Percentiles rank a stretch among this genome's conserved stretches.
Conservation (phyloP, 2,329 filamentous ascomycete genomes). For the Sphaceloma murrayae region DNA sequence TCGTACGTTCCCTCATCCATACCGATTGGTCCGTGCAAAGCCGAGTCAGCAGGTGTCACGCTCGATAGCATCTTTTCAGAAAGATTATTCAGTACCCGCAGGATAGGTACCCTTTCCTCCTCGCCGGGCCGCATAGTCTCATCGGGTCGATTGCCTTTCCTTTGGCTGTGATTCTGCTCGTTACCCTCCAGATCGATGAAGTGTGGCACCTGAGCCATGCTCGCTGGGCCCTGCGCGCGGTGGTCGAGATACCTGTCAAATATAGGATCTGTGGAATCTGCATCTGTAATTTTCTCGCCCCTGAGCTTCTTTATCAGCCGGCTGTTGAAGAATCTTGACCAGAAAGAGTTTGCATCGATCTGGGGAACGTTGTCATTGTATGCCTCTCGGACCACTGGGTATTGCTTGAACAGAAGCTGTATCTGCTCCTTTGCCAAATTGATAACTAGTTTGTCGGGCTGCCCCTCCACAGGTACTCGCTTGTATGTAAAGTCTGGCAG, state of each 20-base stretch:
- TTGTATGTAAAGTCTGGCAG: constrained; percentile 67
- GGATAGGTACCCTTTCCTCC: constrained; percentile 71
- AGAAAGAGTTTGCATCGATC: constrained; percentile 63
- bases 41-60: constrained; percentile 67
- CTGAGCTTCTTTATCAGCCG: constrained; percentile 82
- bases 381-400: constrained; percentile 78
- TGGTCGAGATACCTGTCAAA: constrained; percentile 78
- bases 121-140: constrained; percentile 75
- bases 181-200: constrained; percentile 91
- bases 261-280: constrained; percentile 64
- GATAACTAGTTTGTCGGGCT: constrained; percentile 60
- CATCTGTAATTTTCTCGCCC: constrained; percentile 74
- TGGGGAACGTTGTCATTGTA: constrained; percentile 91
- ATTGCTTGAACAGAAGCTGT: constrained; percentile 83
- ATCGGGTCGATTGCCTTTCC: constrained; percentile 78
- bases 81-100: constrained; percentile 78
- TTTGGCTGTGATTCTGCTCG: constrained; percentile 85
- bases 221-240: constrained; percentile 43
- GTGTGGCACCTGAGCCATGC: constrained; percentile 63
- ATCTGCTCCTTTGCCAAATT: constrained; percentile 88
- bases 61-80: constrained; percentile 90
- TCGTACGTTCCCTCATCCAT: constrained; percentile 65
- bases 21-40: constrained; percentile 54
- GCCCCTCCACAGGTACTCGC: constrained; percentile 38
- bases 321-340: constrained; percentile 89